Evolutionary conservation across 2,329 filamentous ascomycete genomes (phyloP), one percentile per base, ranked within the genome.

Genomic region (Apiospora saccharicola): DNA sequence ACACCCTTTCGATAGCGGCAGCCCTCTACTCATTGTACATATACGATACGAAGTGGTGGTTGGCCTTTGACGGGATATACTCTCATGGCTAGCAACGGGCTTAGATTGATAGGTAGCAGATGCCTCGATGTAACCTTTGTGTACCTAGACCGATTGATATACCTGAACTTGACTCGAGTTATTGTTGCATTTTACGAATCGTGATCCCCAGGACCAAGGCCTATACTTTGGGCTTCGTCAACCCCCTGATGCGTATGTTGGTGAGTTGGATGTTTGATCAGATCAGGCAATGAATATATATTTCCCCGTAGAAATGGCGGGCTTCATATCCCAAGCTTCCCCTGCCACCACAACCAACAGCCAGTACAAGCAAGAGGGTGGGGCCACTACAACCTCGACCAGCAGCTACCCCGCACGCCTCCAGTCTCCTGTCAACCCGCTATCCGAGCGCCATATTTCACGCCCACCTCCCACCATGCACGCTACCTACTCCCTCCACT

Each of bases 341-440:
- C 44, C 44, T 47, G 19, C 44, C 44, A 2, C 44, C 44, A 19
- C 44, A 19, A 5, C 44, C 44, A 7, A 44, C 44, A 46, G 44
- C 44, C 44, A 46, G 44, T 49, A 8, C 14, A 34, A 10, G 14
- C 14, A 34, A 10, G 14, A 34, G 19, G 57, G 57, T 64, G 57
- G 57, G 24, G 34, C 34, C 34, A 30, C 53, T 57, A 57, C 16
- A 12, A 37, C 47, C 19, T 61, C 53, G 22, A 34, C 34, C 34
- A 41, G 8, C 19, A 64, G 57, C 57, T 64, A 64, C 57, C 57
- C 57, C 57, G 57, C 57, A 64, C 57, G 34, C 57, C 34, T 64
- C 57, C 57, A 64, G 57, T 64, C 53, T n/a, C 26, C 53, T 34
- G 24, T 19, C 53, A 37, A 12, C 53, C 53, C 53, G 53, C 53